These are phyloP conservation scores for Cadophora sp. DNA, from an alignment of 2,329 filamentous ascomycete genomes.

Conservation along the genomic window DNA sequence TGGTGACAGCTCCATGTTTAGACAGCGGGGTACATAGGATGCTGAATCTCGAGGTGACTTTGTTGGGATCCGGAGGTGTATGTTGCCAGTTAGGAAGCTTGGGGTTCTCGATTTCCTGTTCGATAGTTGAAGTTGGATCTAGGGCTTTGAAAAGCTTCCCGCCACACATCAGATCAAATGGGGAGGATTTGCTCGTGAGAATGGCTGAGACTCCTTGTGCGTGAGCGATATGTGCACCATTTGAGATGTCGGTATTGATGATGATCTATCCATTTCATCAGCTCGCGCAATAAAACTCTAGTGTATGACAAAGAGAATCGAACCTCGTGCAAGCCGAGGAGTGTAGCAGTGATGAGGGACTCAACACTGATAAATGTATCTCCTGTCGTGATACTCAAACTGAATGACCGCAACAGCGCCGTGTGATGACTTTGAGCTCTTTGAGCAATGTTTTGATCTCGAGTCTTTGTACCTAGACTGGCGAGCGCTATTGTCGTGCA, in stretches of 20 bases:
- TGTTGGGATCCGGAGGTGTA: neutral
- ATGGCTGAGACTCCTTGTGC: slow-evolving; percentile 13
- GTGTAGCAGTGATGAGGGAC: slow-evolving; percentile 12
- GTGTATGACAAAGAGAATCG: neutral
- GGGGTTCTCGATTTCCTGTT: too few relatives aligned
- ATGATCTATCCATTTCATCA: neutral
- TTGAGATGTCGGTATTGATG: neutral
- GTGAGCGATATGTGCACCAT: slow-evolving; percentile 15
- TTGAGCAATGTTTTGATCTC: neutral
- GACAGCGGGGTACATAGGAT: slow-evolving; percentile 4
- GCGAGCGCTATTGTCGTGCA: slow-evolving; percentile 14
- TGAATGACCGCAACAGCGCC: slow-evolving; percentile 1
- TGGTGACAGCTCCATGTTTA: neutral
- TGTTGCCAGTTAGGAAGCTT: slow-evolving; percentile 15
- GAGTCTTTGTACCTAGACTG: neutral
- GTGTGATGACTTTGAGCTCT: neutral
- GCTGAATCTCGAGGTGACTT: neutral
- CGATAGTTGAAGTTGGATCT: too few relatives aligned
- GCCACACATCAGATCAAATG: slow-evolving; percentile 11
- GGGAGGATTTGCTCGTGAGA: neutral
- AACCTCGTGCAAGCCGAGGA: slow-evolving; percentile 13
- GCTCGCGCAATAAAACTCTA: neutral
- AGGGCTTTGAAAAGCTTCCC: slow-evolving; percentile 1
- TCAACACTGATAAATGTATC: slow-evolving; percentile 15
- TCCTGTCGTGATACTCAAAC: slow-evolving; percentile 8